phyloP scores from a whole-genome alignment of 2,329 filamentous ascomycete genomes.

The Pseudogymnoascus sp. region DNA sequence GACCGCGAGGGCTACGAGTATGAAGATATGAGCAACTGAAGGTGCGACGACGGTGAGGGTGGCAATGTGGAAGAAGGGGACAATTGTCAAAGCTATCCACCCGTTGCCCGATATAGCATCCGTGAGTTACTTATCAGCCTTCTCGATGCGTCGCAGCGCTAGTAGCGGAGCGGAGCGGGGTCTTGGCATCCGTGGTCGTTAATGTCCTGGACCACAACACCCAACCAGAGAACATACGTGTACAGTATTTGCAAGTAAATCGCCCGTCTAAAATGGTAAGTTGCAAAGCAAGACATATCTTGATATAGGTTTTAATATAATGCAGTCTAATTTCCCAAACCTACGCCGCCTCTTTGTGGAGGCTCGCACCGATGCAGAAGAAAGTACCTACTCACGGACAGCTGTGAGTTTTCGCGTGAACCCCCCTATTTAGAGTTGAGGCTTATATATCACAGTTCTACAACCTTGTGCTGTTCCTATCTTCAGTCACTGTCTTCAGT shows the following conservation, averaged over 20 bases:
- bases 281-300: background rate
- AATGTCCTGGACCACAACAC: background rate
- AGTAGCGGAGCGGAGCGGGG: background rate
- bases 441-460: constrained; percentile 62
- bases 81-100: constrained; percentile 3
- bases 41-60: background rate
- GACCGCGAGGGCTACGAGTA: background rate
- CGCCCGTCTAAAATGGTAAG: constrained; percentile 1
- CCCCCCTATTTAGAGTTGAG: background rate
- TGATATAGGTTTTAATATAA: background rate
- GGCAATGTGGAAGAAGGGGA: background rate
- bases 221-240: background rate
- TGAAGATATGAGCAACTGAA: background rate
- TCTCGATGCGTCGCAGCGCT: constrained; percentile 1
- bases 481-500: constrained; percentile 89
- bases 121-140: constrained; percentile 2
- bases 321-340: constrained; percentile 63
- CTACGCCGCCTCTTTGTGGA: constrained; percentile 94
- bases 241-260: background rate
- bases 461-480: constrained; percentile 93
- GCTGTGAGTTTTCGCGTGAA: constrained; percentile 52
- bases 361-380: constrained; percentile 83
- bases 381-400: constrained; percentile 86
- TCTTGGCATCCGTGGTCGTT: background rate
- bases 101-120: constrained; percentile 1